Base-by-base conservation (phyloP, 192 early-diverging fungal genomes). In the Phycomyces nitens region DNA sequence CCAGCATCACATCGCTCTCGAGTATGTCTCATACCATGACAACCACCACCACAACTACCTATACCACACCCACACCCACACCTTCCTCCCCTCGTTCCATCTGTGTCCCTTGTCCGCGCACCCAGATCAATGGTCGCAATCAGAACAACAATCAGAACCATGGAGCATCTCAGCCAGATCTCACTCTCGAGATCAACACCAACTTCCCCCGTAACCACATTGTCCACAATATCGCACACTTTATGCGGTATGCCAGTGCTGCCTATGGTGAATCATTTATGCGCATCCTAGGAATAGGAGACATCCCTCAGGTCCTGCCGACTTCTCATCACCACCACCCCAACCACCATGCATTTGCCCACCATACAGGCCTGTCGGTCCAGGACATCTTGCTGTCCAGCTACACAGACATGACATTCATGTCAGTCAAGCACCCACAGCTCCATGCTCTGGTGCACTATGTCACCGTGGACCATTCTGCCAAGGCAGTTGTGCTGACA, bases 401-500 rank as follows among this genome's bases (percentile, higher is more conserved):
- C 15, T 78, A 82, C 34, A 82, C 80, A 0, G 79, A 82, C 49
- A 71, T 66, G 20, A 58, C 66, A 2, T 63, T 78, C 14, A 59
- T 82, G 5, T 65, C 65, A 3, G 60, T 65, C 62, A 56, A 71
- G 44, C 56, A 74, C 51, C 88, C 89, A 14, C 81, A 81, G 40
- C 82, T 88, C 64, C 88, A 88, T 54, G 84, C 88, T 4, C 76
- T 91, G 1, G 88, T 89, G 3, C 88, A 89, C 63, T 94, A 91
- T 71, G 83, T 97, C 51, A 86, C 88, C 26, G 84, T 92, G 4
- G 95, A 97, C 66, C 95, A 95, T 64, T 74, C 83, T 3, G 82
- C 88, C 1, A 74, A 87, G 42, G 75, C 89, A 11, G 76, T 97
- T 0, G 88, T 97, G 0, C 68, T 97, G 15, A 88, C 92, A 1